Evolutionary conservation across 345 rosid species (phyloP), one percentile per base, ranked within the genome.

Genomic region (Pugionium cornutum): DNA sequence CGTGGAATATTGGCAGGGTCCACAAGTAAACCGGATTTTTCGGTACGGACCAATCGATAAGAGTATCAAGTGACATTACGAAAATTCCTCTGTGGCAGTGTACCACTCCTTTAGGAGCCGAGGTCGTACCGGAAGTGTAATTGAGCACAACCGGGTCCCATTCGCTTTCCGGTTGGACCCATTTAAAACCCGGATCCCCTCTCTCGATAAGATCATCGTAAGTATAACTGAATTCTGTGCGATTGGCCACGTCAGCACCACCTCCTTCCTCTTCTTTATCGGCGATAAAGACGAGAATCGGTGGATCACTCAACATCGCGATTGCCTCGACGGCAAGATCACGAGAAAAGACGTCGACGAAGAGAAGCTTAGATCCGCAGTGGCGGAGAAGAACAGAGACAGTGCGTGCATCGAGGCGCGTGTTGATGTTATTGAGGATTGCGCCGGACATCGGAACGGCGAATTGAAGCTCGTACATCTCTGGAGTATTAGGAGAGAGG

Each of bases 391-490:
- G 84, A 11, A 83, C 29, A 39, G 92, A 86, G 64, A 89, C 57
- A 0, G 90, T 86, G 36, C 89, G 85, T 2, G 88, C 75, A 54
- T 91, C 98, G 4, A 91, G 91, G 28, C 98, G 96, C n/a, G 83
- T 81, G 78, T 91, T 91, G 85, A 91, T 61, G 78, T 60, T 75
- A 82, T 89, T 88, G 65, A 89, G 88, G 62, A 91, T 43, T 9
- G 95, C 95, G 6, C 96, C 96, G 39, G 86, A 5, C 87, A 88
- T 81, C 39, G 96, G 96, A 4, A 88, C 86, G 10, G 94, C 90
- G 53, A 91, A 86, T 10, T 88, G 98, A 46, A 86, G 89, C 91
- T 91, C 98, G 70, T 91, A 86, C 91, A 86, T 88, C 67, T 86
- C 84, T 18, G 96, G 87, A 41, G 77, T 70, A 49, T 83, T 91